phyloP scores from a whole-genome alignment of 1,284 basidiomycete species.

The Coniophora puteana region DNA sequence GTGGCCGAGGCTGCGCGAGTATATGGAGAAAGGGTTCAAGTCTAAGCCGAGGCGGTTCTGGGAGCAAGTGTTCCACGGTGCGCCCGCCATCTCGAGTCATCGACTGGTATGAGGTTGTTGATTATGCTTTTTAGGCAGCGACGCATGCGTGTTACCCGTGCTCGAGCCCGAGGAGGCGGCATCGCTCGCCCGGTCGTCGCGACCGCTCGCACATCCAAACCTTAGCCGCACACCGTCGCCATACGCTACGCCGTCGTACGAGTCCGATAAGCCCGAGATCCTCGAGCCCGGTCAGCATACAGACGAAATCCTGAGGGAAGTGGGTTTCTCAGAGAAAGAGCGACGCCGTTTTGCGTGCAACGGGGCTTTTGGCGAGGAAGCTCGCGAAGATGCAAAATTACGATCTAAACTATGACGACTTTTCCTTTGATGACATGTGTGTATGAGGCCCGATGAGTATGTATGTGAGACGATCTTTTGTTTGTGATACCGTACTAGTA shows the following conservation, averaged over 20 bases:
- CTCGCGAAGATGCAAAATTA: slow-evolving; percentile 9
- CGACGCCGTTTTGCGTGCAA: slow-evolving; percentile 33
- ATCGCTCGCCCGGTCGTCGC: slow-evolving; percentile 30
- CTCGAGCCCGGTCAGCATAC: slow-evolving; percentile 53
- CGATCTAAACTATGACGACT: slow-evolving; percentile 20
- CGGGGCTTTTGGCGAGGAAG: slow-evolving; percentile 38
- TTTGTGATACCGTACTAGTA: too few relatives aligned
- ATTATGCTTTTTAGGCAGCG: slow-evolving; percentile 44
- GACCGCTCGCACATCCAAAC: slow-evolving; percentile 51
- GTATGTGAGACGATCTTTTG: too few relatives aligned
- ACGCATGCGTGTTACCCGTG: slow-evolving; percentile 76
- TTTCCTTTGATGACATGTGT: too few relatives aligned
- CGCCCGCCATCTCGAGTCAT: slow-evolving; percentile 11
- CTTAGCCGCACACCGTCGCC: slow-evolving; percentile 31
- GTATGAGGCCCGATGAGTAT: too few relatives aligned
- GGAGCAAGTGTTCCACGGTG: slow-evolving; percentile 64
- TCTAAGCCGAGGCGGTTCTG: slow-evolving; percentile 65
- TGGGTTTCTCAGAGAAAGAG: slow-evolving; percentile 39
- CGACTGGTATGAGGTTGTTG: slow-evolving; percentile 1
- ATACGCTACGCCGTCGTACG: slow-evolving; percentile 10
- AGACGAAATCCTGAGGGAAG: slow-evolving; percentile 43
- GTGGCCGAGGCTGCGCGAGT: slow-evolving; percentile 60
- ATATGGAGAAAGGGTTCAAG: slow-evolving; percentile 62
- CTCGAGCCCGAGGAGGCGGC: slow-evolving; percentile 62
- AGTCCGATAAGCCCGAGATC: slow-evolving; percentile 7